Conservation (phyloP, 1,284 basidiomycete genomes). For the Microbotryum lychnidis-dioicae region DNA sequence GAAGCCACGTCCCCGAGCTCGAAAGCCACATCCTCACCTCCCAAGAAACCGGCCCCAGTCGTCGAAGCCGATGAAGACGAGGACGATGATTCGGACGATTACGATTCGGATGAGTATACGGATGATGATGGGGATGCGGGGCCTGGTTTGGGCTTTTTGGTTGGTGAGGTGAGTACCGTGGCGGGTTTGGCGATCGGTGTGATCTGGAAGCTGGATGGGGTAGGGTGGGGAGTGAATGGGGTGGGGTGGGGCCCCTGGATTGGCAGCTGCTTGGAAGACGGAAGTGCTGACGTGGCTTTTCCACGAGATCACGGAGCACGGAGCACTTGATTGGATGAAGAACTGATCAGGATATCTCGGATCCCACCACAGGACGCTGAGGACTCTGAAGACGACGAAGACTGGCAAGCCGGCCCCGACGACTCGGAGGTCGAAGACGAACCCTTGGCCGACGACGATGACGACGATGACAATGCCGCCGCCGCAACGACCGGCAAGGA, state of each 20-base stretch:
- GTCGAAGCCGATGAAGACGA: not conserved
- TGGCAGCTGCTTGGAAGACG: not conserved
- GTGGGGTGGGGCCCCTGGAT: not conserved
- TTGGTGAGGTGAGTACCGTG: constrained; percentile 11
- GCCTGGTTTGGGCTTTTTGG: constrained; percentile 24
- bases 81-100: not conserved
- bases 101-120: not conserved
- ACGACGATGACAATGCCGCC: constrained; percentile 25
- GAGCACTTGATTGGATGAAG: too few species aligned
- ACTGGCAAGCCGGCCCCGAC: not conserved
- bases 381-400: constrained; percentile 22
- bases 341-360: not conserved
- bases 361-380: constrained; percentile 3
- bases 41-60: not conserved
- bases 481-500: constrained; percentile 3
- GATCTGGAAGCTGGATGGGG: too few species aligned
- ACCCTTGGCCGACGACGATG: constrained; percentile 12
- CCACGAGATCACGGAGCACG: too few species aligned
- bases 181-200: not conserved
- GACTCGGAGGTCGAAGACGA: not conserved
- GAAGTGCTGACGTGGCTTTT: not conserved
- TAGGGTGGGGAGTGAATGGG: not conserved
- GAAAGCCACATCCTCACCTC: not conserved
- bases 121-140: constrained; percentile 22
- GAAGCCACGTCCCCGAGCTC: not conserved